Percentiles rank a stretch among this genome's conserved stretches.
phyloP scores from a whole-genome alignment of 2,329 filamentous ascomycete species.

The Pseudohalonectria lignicola region DNA sequence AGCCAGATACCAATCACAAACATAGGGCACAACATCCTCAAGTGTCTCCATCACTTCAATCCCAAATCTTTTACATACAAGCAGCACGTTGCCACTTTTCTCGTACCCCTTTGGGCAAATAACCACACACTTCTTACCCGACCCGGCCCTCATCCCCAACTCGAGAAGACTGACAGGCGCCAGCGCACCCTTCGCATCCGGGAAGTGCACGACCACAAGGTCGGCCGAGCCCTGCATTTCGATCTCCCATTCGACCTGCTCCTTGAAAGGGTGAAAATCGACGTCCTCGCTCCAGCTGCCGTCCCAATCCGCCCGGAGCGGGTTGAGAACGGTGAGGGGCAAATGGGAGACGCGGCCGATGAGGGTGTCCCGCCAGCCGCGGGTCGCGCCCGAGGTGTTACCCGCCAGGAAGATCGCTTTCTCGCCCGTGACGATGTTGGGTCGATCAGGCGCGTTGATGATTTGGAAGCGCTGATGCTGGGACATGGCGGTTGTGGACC shows the following conservation, averaged over 20 bases:
- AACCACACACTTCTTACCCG: conserved; percentile 34
- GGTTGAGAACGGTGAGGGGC: conserved; percentile 46
- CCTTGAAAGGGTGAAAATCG: conserved; percentile 29
- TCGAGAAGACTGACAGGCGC: conserved; percentile 51
- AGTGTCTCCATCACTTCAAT: conserved; percentile 31
- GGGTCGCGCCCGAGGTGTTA: conserved; percentile 28
- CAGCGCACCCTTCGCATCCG: conserved; percentile 31
- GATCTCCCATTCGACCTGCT: conserved; percentile 53
- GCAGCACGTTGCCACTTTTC: conserved; percentile 50
- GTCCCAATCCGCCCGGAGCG: conserved; percentile 46
- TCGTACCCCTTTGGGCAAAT: conserved; percentile 39
- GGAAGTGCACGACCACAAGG: conserved; percentile 46
- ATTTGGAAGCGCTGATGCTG: too few species aligned
- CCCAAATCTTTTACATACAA: conserved; percentile 38
- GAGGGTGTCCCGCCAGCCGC: conserved; percentile 42
- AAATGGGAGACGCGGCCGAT: conserved; percentile 24
- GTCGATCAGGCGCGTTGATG: background rate
- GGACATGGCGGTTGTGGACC: too few species aligned
- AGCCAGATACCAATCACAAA: background rate
- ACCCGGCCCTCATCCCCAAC: conserved; percentile 38
- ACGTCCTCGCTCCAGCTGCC: conserved; percentile 37
- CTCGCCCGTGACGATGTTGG: conserved; percentile 47
- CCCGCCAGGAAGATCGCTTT: conserved; percentile 49
- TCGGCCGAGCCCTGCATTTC: conserved; percentile 39
- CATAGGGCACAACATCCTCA: conserved; percentile 25